A percentile compares a stretch with the other conserved stretches of the same genome.
Evolutionary conservation across 306 rosid genomes (phyloP).

Genomic region (Quillaja saponaria): DNA sequence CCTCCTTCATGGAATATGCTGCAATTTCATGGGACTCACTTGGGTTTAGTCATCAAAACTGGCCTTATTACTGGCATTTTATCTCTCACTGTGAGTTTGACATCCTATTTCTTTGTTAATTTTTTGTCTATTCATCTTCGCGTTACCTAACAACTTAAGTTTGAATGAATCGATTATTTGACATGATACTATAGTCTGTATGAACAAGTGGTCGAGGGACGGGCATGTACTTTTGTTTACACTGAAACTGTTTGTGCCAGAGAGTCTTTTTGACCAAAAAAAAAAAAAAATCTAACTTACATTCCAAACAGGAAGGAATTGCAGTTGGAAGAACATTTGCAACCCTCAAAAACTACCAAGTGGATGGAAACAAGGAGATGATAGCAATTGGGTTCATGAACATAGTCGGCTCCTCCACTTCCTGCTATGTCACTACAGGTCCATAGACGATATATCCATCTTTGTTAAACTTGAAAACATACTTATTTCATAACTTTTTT

Average conservation of each 20-base stretch:
- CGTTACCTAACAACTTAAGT: no score
- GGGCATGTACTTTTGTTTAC: no score
- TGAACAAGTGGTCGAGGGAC: no score
- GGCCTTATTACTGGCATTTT: slow-evolving; percentile 89
- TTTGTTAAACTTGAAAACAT: no score
- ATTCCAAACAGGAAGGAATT: slow-evolving; percentile 79
- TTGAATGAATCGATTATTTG: neutral
- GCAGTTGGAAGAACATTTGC: slow-evolving; percentile 99
- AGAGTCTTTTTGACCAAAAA: no score
- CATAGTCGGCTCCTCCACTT: slow-evolving; percentile 84
- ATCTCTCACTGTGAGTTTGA: slow-evolving; percentile 77
- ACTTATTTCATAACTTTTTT: no score
- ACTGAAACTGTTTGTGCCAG: no score
- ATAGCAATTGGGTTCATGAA: slow-evolving; percentile 97
- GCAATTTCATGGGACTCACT: slow-evolving; percentile 53
- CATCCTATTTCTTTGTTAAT: neutral
- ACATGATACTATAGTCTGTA: no score
- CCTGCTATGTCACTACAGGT: slow-evolving; percentile 98
- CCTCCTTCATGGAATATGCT: slow-evolving; percentile 88
- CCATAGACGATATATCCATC: no score
- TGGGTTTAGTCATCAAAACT: slow-evolving; percentile 65
- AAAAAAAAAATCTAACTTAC: no score
- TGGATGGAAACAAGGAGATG: slow-evolving; percentile 99
- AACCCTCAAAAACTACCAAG: slow-evolving; percentile 67
- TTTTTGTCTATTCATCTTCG: neutral